phyloP scores from a whole-genome alignment of 78 protist species.

The Dictyostelium discoideum region DNA sequence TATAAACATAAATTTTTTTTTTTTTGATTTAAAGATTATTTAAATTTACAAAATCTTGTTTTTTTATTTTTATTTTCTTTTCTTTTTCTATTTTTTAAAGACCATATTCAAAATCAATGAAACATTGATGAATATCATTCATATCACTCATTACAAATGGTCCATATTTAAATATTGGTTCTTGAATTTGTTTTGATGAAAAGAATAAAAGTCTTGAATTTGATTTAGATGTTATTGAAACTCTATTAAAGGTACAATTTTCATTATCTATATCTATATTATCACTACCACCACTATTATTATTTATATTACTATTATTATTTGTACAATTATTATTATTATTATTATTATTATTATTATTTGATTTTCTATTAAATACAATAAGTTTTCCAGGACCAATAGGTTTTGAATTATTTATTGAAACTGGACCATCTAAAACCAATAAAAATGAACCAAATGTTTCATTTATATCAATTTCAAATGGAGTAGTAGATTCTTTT shows the following conservation, averaged over 20 bases:
- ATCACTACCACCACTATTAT: neutral
- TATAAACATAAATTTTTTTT: neutral
- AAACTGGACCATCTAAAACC: neutral
- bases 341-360: neutral
- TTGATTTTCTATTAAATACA: slow-evolving; percentile 22
- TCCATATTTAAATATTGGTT: slow-evolving; percentile 87
- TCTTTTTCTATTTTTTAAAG: neutral
- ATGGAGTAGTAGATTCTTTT: neutral
- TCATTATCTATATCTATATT: neutral
- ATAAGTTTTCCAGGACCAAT: slow-evolving; percentile 37
- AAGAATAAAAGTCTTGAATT: slow-evolving; percentile 59
- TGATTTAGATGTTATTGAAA: neutral
- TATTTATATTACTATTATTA: neutral
- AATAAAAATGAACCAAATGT: neutral
- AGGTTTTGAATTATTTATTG: neutral
- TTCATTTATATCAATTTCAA: neutral
- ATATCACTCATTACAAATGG: slow-evolving; percentile 94
- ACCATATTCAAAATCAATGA: slow-evolving; percentile 64
- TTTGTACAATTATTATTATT: neutral
- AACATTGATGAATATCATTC: slow-evolving; percentile 84
- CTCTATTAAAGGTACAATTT: neutral
- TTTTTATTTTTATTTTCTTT: neutral
- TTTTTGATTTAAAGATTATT: neutral
- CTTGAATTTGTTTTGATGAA: slow-evolving; percentile 72
- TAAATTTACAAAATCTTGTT: neutral